Evolutionary conservation across 371 early-diverging fungal genomes (phyloP).

Genomic region (Circinella umbellata): DNA sequence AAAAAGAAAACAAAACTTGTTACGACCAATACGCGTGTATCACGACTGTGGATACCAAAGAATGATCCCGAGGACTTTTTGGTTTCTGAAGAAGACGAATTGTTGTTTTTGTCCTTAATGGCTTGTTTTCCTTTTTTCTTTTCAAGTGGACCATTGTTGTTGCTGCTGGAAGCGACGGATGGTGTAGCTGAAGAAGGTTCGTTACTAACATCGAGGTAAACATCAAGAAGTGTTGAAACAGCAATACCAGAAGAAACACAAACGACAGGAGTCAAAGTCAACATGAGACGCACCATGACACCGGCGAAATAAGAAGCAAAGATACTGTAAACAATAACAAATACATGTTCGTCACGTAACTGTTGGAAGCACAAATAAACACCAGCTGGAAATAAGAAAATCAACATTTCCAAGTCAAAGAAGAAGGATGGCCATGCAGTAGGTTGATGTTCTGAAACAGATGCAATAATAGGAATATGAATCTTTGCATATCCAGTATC

Average conservation of each 20-base stretch:
- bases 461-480: constrained; percentile 98
- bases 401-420: constrained; percentile 94
- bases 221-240: constrained; percentile 84
- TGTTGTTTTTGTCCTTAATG: constrained; percentile 10
- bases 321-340: constrained; percentile 93
- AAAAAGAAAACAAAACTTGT: constrained; percentile 67
- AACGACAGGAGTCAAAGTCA: constrained; percentile 97
- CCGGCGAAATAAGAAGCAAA: constrained; percentile 99
- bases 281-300: constrained; percentile 98
- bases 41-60: constrained; percentile 46
- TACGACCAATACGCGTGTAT: constrained; percentile 54
- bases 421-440: constrained; percentile 99
- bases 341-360: constrained; percentile 94
- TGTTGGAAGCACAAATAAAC: constrained; percentile 94
- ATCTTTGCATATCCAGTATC: constrained; percentile 99
- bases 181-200: constrained; percentile 15
- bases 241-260: constrained; percentile 95
- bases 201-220: constrained; percentile 61
- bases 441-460: constrained; percentile 99
- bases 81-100: constrained; percentile 2
- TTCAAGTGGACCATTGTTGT: constrained; percentile 18
- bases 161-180: constrained; percentile 9
- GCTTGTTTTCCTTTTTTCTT: constrained; percentile 20
- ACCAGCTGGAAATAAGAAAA: constrained; percentile 96
- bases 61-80: constrained; percentile 37